Percentiles rank a stretch among this genome's conserved stretches.
Evolutionary conservation across 768 basidiomycete species (phyloP).

Genomic region (Mrakia frigida): DNA sequence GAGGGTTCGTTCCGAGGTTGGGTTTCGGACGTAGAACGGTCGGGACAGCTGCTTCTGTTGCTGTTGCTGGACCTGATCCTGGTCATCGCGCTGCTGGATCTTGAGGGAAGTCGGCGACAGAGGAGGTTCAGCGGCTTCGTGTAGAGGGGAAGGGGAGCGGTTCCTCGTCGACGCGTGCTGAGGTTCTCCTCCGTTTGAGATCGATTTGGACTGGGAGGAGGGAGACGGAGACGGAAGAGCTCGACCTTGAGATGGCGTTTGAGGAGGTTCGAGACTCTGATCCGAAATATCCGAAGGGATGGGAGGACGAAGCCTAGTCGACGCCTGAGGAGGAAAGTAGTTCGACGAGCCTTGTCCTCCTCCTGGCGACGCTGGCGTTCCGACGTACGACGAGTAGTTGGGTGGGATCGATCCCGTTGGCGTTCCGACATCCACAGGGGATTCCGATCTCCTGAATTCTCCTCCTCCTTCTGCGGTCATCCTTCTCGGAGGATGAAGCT

Average conservation of each 20-base stretch:
- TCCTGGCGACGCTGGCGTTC: not conserved
- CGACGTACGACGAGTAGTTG: not conserved
- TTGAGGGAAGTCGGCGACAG: not conserved
- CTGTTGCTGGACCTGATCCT: not conserved
- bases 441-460: not conserved
- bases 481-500: slow-evolving; percentile 1
- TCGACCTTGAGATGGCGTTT: not conserved
- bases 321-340: slow-evolving; percentile 4
- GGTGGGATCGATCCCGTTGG: not conserved
- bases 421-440: not conserved
- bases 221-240: not conserved
- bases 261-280: not conserved
- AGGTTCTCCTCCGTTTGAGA: not conserved
- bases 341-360: not conserved
- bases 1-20: slow-evolving; percentile 4
- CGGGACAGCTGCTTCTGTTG: not conserved
- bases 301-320: not conserved
- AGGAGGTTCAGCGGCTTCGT: not conserved
- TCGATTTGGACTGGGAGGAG: not conserved
- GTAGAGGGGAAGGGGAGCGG: not conserved
- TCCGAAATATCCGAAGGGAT: not conserved
- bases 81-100: not conserved
- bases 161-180: not conserved
- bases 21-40: slow-evolving; percentile 11
- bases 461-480: not conserved